Base-by-base conservation (phyloP, 2,329 filamentous ascomycete species). In the Chrysoporthe puriensis region DNA sequence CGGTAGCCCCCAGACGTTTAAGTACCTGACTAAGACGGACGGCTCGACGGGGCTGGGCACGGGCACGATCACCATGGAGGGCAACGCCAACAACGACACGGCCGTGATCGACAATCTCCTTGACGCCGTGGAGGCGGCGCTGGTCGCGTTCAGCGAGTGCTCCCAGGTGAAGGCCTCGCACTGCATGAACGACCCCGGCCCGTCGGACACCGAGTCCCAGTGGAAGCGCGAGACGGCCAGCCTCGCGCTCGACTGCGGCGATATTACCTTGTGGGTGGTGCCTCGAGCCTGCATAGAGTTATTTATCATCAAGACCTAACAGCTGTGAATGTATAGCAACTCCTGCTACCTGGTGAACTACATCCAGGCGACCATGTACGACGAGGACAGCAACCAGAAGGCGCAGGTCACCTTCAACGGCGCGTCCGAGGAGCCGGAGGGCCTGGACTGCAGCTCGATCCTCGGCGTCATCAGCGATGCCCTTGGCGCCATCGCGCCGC, bases 341-440 rank as follows among this genome's bases (percentile, higher is more conserved):
- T 21, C 26, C 50, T 54, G 50, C 50, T 32, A 54, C 50, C 50
- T 54, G 8, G 50, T 54, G 4, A 54, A 54, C 21, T 54, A 54
- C 16, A 54, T 54, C 50, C 50, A 54, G 21, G 50, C 50, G 13
- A 34, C 50, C 50, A 54, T 54, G 50, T 54, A 54, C 50, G 50
- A 54, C 21, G 26, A 54, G 11, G 21, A 54, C 21, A 54, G 50
- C 50, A 54, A 32, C 50, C 50, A 34, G 50, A 52, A 52, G 50
- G 50, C 50, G 9, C 26, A 52, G 21, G 50, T 34, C 21, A 32
- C 50, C 21, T 52, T 52, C 50, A 52, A 52, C 6, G 50, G 50
- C 26, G 50, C 21, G 50, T 52, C 50, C 13, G 50, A 52, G 13
- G 50, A 54, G 21, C 50, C 50, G 21, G 4, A 54, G 50, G 26